Evolutionary conservation across 2,329 filamentous ascomycete species (phyloP).

Genomic region (Aspergillus fumigatus): DNA sequence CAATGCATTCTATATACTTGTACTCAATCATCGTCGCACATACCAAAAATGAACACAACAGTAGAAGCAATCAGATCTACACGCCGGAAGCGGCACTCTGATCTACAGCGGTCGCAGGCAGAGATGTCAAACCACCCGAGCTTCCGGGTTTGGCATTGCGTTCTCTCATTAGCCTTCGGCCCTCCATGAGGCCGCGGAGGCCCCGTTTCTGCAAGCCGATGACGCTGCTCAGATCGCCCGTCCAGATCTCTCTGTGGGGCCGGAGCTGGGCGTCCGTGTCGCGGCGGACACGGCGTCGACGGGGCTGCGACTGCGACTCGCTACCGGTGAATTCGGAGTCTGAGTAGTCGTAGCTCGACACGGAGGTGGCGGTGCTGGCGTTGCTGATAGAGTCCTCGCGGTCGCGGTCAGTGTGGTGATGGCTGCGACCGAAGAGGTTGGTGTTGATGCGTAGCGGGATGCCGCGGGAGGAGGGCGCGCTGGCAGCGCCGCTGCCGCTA

Average conservation of each 20-base stretch:
- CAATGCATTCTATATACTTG: not conserved
- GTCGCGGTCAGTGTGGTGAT: conserved; percentile 20
- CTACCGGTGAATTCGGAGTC: conserved; percentile 30
- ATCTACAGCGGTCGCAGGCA: not conserved
- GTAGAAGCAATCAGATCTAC: not conserved
- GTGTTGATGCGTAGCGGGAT: conserved; percentile 40
- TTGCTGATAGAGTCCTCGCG: conserved; percentile 39
- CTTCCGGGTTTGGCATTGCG: conserved; percentile 45
- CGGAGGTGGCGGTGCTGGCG: conserved; percentile 35
- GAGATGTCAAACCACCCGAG: conserved; percentile 6
- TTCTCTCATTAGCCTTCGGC: conserved; percentile 78
- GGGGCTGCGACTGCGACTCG: conserved; percentile 33
- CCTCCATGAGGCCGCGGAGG: conserved; percentile 89
- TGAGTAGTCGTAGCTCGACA: conserved; percentile 36
- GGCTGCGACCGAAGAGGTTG: conserved; percentile 25
- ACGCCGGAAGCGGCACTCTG: not conserved
- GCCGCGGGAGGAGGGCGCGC: conserved; percentile 25
- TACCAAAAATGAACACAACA: not conserved
- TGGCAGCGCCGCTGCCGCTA: conserved; percentile 23
- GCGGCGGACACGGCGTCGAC: conserved; percentile 33
- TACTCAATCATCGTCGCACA: not conserved
- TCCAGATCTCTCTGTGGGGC: conserved; percentile 66
- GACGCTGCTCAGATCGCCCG: conserved; percentile 68
- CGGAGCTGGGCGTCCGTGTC: conserved; percentile 31
- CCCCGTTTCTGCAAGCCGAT: conserved; percentile 95